Base-by-base conservation (phyloP, 495 filamentous ascomycete genomes). In the Annulohypoxylon nitens region DNA sequence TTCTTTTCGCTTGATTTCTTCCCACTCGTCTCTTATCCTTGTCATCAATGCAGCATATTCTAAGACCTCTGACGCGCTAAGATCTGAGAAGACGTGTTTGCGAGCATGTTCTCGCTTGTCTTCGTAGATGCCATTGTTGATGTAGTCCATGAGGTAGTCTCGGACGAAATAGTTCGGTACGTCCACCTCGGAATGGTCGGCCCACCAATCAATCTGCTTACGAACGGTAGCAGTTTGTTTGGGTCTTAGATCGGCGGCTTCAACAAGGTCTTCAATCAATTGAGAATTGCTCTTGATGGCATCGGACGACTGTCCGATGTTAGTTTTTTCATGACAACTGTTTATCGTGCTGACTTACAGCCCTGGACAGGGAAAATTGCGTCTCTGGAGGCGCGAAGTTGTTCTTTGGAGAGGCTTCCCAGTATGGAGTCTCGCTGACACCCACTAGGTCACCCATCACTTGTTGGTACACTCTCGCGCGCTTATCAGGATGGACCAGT, bases 101-200 rank as follows among this genome's bases (percentile, higher is more conserved):
- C 43, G 43, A n/a, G 43, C 14, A 47, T 18, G 14, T n/a, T 47
- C 43, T 6, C 43, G 12, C 43, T 47, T 47, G 5, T 47, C 43
- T 47, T 47, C 43, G 12, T 18, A 12, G n/a, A 47, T n/a, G 11
- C n/a, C 11, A n/a, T 6, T 47, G 43, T 47, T 47, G 43, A 47
- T 47, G 14, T 47, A 47, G 4, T 47, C 43, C 43, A 47, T 47
- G 3, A 47, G 43, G n/a, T n/a, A n/a, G 6, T 47, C 43, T 47
- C 43, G 43, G 43, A 47, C 43, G 43, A 16, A 47, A 11, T 47
- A 11, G 43, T 47, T 47, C 14, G 43, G 43, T n/a, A 47, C 43
- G 6, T 47, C 43, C 7, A 16, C 43, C 6, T n/a, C 12, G 14
- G 43, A n/a, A 18, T 47, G 43, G n/a, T 47, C 14, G 6, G 14